phyloP scores from a whole-genome alignment of 225 moss, liverwort and hornwort genomes.

The Bryum argenteum region DNA sequence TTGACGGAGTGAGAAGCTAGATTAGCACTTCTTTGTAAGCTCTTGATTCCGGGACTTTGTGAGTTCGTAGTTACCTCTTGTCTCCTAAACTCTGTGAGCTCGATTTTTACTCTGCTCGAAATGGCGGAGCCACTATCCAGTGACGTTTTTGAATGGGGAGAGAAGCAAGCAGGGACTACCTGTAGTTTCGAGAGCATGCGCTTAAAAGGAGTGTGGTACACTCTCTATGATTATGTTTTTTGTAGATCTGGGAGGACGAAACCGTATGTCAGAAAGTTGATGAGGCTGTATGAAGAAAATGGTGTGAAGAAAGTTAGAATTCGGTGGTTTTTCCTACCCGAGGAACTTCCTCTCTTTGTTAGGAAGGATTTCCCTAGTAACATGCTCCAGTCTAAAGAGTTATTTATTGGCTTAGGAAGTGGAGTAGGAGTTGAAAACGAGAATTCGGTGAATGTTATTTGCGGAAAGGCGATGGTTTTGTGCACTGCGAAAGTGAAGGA shows the following conservation, averaged over 20 bases:
- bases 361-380: accelerated
- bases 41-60: too few relatives aligned
- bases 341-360: background rate
- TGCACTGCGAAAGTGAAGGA: background rate
- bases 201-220: background rate
- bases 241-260: background rate
- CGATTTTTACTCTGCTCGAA: too few relatives aligned
- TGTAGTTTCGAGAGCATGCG: slow-evolving; percentile 19
- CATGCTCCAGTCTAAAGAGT: background rate
- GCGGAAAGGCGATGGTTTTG: background rate
- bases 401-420: background rate
- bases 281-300: slow-evolving; percentile 14
- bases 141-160: slow-evolving; percentile 12
- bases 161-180: background rate
- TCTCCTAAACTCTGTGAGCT: too few relatives aligned
- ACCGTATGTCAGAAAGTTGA: slow-evolving; percentile 17
- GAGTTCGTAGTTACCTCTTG: too few relatives aligned
- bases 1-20: too few relatives aligned
- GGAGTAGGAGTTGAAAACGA: slow-evolving; percentile 8
- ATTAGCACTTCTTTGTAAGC: too few relatives aligned
- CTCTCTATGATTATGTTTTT: background rate
- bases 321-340: background rate
- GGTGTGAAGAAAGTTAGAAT: background rate
- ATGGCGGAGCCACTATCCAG: background rate
- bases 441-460: background rate